phyloP scores from a whole-genome alignment of 192 early-diverging fungal genomes.

The Rhizophagus sp. region DNA sequence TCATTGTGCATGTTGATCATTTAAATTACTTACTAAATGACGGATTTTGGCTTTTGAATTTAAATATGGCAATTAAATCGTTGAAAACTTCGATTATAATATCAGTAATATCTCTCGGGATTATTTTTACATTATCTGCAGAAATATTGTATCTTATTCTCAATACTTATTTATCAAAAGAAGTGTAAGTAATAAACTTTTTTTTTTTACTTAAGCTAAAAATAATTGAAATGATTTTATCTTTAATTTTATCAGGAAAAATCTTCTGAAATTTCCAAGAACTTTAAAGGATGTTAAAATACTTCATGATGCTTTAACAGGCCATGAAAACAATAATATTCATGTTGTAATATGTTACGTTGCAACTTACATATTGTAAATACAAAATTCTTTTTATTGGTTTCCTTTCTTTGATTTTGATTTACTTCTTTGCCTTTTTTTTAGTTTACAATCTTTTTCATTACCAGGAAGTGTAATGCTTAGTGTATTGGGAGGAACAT shows the following conservation, averaged over 20 bases:
- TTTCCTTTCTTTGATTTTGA: background rate
- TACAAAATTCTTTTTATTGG: background rate
- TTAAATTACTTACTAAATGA: too few relatives aligned
- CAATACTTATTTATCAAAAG: background rate
- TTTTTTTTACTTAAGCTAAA: background rate
- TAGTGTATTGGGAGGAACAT: constrained; percentile 54
- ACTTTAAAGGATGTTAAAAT: constrained; percentile 14
- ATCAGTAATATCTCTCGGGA: background rate
- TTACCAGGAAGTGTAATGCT: constrained; percentile 63
- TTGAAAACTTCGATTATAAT: background rate
- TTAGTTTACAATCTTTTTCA: constrained; percentile 59
- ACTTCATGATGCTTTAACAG: constrained; percentile 18
- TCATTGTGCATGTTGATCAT: too few relatives aligned
- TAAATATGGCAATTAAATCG: background rate
- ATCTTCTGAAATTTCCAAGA: constrained; percentile 19
- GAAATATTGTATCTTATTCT: background rate
- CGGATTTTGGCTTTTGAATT: too few relatives aligned
- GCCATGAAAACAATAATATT: background rate
- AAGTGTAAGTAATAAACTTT: background rate
- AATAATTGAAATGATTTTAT: background rate
- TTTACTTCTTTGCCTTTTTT: background rate
- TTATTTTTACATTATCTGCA: constrained; percentile 3
- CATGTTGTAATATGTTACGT: constrained; percentile 16
- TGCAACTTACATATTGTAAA: constrained; percentile 25
- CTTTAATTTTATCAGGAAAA: background rate